Base-by-base conservation (phyloP, 768 basidiomycete genomes). In the Hortiboletus flavorubellus region DNA sequence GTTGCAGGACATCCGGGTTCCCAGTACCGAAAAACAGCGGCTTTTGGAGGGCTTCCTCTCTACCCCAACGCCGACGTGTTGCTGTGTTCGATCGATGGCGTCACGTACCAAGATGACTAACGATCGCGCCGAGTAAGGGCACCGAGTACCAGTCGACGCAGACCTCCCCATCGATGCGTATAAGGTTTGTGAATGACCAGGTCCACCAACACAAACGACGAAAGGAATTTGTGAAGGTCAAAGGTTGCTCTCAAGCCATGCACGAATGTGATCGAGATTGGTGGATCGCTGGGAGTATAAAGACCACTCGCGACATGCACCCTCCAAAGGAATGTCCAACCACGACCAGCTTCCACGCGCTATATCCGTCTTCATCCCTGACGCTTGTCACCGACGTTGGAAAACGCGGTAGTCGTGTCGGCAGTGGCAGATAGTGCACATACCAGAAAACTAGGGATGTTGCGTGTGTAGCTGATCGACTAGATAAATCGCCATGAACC, bases 271-370 rank as follows among this genome's bases (percentile, higher is more conserved):
- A 21, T 21, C 21, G 21, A 35, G 16, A 26, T 4, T 15, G 33
- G 4, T 26, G 12, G 7, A 21, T 29, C 10, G 35, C 1, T 3
- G 5, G 15, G n/a, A 4, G 2, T 1, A 21, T 21, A 29, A 4
- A 26, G 48, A 53, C 8, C 51, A 76, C 89, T 64, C 65, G 91
- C 85, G 83, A 78, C 2, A 84, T 83, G 64, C 85, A 86, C 2
- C 89, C 93, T 18, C 94, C 91, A 49, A 91, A 85, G 0, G 92
- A 94, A 66, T 97, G 94, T 0, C 92, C 93, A 5, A 93, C 73
- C 5, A 76, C 83, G 21, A 93, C 74, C 3, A 93, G 63, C n/a
- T 70, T 80, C 34, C 87, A 79, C 5, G 72, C 58, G 2, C 43
- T 56, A 63, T 85, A 83, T 1, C 89, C 89, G 18, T 67, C 59